Conservation (phyloP, 176 grass and related monocot species). For the Carex myosuroides region DNA sequence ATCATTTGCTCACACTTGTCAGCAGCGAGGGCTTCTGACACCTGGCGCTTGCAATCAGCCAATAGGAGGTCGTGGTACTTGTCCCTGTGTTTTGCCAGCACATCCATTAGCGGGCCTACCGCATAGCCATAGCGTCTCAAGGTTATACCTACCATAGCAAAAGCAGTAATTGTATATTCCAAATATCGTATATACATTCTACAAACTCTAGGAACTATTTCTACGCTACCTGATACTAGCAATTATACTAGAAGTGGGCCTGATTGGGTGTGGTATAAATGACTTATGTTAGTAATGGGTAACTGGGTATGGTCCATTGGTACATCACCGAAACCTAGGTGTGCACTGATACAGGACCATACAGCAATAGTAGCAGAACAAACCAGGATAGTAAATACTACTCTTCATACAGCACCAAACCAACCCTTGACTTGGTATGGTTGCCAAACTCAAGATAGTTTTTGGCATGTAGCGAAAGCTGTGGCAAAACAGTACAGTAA, state of each 20-base stretch:
- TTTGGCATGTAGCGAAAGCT: neutral
- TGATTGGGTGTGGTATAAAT: neutral
- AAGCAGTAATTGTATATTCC: neutral
- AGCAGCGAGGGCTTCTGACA: conserved; percentile 69
- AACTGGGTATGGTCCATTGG: neutral
- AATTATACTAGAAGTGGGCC: neutral
- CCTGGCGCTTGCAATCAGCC: conserved; percentile 88
- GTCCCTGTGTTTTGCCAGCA: conserved; percentile 80
- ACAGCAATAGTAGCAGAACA: neutral
- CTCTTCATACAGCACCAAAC: neutral
- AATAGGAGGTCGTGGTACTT: conserved; percentile 96
- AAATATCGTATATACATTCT: neutral
- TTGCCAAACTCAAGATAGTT: neutral
- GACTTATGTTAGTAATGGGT: neutral
- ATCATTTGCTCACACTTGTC: conserved; percentile 98
- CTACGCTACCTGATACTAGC: neutral
- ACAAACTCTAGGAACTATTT: neutral
- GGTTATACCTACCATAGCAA: conserved; percentile 42
- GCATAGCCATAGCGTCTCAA: conserved; percentile 83
- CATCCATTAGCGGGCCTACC: conserved; percentile 82
- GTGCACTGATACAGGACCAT: neutral
- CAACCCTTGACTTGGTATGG: neutral
- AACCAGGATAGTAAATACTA: neutral
- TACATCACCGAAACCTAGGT: neutral
- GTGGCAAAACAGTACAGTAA: neutral